Evolutionary conservation across 192 early-diverging fungal genomes (phyloP), one percentile per base, ranked within the genome.

Genomic region (Mortierella claussenii): DNA sequence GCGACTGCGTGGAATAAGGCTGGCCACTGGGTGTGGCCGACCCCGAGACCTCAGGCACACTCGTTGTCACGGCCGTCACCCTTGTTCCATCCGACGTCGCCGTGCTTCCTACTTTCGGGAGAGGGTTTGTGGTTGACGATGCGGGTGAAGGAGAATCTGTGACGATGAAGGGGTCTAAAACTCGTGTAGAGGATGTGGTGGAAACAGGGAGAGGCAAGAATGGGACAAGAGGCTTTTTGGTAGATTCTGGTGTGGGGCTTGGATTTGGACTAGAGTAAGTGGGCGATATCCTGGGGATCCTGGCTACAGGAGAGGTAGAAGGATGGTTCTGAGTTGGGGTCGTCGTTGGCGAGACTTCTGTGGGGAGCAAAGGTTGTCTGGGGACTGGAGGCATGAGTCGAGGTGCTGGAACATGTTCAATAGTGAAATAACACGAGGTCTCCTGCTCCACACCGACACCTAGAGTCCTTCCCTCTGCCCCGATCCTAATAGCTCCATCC

Each of bases 341-440:
- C 7, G 37, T 10, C 37, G 13, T 10, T 10, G 37, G 7, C 13
- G 37, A 13, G 37, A 13, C 13, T 10, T 7, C 7, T 40, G 37
- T 40, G 37, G 37, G 7, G 37, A 13, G 7, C 13, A 13, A 10
- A 13, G 37, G 37, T 40, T 40, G 8, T 13, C 15, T 1, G 9
- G 32, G 15, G 52, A 6, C 17, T 2, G 28, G 8, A 20, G 33
- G 4, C 20, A 20, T 55, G 20, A 5, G 8, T 33, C 32, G 17
- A 21, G 20, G n/a, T 3, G 15, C 8, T 7, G 20, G 12, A 7
- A 7, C 23, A 23, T 20, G 27, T 20, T 67, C 7, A 30, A 74
- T 64, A 0, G 26, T 17, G 21, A 74, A 74, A 33, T 57, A 3
- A 11, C 69, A 74, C 3, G 37, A 40, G 13, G 7, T 13, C 37